phyloP scores from a whole-genome alignment of 108 stramenopile genomes.

The Discostella stelligeroides region DNA sequence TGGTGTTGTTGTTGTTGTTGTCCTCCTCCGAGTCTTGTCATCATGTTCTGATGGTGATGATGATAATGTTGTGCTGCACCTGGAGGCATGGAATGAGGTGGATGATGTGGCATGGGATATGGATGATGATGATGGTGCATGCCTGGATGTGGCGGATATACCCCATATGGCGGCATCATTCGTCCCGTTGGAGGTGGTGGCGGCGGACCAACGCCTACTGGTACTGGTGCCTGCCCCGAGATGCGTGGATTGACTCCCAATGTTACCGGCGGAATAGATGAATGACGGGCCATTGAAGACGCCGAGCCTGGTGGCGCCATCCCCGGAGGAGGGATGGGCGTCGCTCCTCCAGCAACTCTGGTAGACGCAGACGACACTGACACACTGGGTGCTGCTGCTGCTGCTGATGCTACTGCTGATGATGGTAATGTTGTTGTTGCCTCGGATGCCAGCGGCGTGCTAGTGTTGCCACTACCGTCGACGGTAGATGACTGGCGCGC shows the following conservation, averaged over 20 bases:
- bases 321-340: neutral
- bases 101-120: constrained; percentile 6
- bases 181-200: neutral
- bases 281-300: neutral
- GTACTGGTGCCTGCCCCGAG: neutral
- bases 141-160: neutral
- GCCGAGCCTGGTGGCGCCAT: neutral
- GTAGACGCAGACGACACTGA: neutral
- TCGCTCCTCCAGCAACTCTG: neutral
- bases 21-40: constrained; percentile 5
- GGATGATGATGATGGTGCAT: constrained; percentile 3
- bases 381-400: neutral
- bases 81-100: neutral
- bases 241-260: constrained; percentile 15
- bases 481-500: neutral
- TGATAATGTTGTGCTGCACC: too few relatives aligned
- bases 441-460: neutral
- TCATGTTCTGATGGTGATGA: neutral
- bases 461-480: neutral
- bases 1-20: neutral
- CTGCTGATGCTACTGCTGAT: neutral
- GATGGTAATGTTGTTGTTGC: neutral
- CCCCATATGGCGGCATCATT: neutral
- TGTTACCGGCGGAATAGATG: neutral
- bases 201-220: neutral